Conservation (phyloP, 2,329 filamentous ascomycete genomes). For the Tolypocladium tundrense region DNA sequence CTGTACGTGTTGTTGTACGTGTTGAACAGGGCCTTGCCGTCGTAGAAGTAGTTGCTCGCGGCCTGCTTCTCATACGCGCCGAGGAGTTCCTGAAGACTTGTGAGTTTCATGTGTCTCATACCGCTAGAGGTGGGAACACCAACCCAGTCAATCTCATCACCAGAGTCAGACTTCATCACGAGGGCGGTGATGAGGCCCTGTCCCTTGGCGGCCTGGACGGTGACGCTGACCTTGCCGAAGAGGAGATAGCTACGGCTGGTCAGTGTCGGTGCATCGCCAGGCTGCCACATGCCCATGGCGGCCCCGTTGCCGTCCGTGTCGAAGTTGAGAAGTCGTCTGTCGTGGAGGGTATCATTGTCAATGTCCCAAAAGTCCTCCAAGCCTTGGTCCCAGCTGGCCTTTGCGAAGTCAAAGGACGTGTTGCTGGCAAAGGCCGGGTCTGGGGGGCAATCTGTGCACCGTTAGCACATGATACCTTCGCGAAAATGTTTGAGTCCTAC, state of each 20-base stretch:
- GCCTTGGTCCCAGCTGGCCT: slow-evolving; percentile 36
- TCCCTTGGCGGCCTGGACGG: slow-evolving; percentile 60
- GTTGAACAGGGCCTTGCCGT: slow-evolving; percentile 47
- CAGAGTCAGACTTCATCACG: slow-evolving; percentile 65
- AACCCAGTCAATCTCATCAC: slow-evolving; percentile 58
- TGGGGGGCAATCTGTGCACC: slow-evolving; percentile 40
- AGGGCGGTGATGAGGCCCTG: slow-evolving; percentile 68
- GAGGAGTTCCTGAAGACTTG: slow-evolving; percentile 14
- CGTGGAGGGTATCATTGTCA: slow-evolving; percentile 20
- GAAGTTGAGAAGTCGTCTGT: slow-evolving; percentile 15
- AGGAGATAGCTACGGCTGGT: slow-evolving; percentile 69
- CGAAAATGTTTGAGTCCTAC: slow-evolving; percentile 3
- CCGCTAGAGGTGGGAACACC: background rate
- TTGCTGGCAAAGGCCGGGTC: slow-evolving; percentile 56
- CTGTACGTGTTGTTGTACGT: slow-evolving; percentile 38
- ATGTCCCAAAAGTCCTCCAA: slow-evolving; percentile 17
- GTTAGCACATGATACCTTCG: background rate
- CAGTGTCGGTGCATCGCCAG: slow-evolving; percentile 50
- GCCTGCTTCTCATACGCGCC: slow-evolving; percentile 39
- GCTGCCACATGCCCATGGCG: slow-evolving; percentile 44
- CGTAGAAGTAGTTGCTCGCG: slow-evolving; percentile 73
- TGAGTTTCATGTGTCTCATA: background rate
- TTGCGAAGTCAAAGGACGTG: slow-evolving; percentile 49
- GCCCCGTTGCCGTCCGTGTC: slow-evolving; percentile 17
- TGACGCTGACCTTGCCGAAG: slow-evolving; percentile 66